Base-by-base conservation (phyloP, 1,284 basidiomycete species). In the Ustilago shanxiensis region DNA sequence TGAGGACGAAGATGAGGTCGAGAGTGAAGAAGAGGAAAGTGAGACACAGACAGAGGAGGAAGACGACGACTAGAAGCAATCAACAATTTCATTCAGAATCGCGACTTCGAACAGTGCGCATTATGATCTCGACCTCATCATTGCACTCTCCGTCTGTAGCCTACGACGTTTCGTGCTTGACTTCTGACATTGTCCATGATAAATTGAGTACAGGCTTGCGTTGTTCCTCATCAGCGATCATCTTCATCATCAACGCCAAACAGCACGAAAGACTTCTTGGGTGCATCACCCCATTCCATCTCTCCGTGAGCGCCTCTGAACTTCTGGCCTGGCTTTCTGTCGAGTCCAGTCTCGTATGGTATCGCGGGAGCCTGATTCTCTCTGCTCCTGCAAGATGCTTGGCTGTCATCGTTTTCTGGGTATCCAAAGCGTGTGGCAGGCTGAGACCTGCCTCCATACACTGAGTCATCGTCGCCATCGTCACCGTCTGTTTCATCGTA, bases 231-330 rank as follows among this genome's bases (percentile, higher is more conserved):
- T 26, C 28, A 22, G 11, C 13, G 29, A 52, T 72, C 55, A 2
- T 72, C 68, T 8, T 80, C 76, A 41, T 78, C 72, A n/a, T 71
- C 69, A 9, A 80, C 59, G 9, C 69, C 76, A 49, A 70, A 80
- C 13, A 79, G 69, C 11, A 80, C 72, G 45, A 69, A 69, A 10
- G 67, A 63, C 54, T 76, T 75, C n/a, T 72, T 72, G 7, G 79
- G 79, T 16, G 76, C 57, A 3, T 68, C 69, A n/a, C 79, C 76
- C 79, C 79, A 80, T 33, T 79, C 79, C 60, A 80, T 69, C 35
- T 72, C 66, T 9, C 79, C 79, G 31, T 80, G 79, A 2, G 76
- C 79, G 22, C 76, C 73, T n/a, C 51, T 47, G 60, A 69, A 71
- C 18, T 28, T 49, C 55, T 73, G 66, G n/a, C 74, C 66, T 10